Base-by-base conservation (phyloP, 805 yeast species). In the Candida nonsorbophila region DNA sequence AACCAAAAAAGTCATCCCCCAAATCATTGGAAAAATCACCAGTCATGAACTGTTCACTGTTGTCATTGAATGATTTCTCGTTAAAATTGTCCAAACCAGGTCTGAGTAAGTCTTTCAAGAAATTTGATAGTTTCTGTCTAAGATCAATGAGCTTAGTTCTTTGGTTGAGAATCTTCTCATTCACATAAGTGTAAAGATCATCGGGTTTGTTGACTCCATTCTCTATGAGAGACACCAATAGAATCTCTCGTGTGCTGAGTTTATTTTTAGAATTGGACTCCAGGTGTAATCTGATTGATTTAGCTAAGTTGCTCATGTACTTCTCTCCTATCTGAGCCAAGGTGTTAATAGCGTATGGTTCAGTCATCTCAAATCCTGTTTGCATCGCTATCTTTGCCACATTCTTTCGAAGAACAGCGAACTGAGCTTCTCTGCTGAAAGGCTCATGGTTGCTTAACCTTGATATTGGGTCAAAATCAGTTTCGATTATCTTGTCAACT, bases 1-100 rank as follows among this genome's bases (percentile, higher is more conserved):
- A 94, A 0, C 99, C 99, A 61, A 94, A 94, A 69, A 88, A 92
- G 58, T 92, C 99, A 45, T 90, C 98, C 5, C 97, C 98, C 21
- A 92, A 62, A 37, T 88, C 96, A 44, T 75, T 81, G 1, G 96
- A 82, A 53, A 92, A 92, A 47, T 88, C 97, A 34, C 99, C 99
- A 17, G 92, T 83, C 41, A 90, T 58, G 51, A 88, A 92, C 54
- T 90, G 95, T 40, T 92, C 97, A 45, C 95, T 82, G 46, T 86
- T 84, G 49, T 94, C 98, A 21, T 65, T 77, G 53, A 92, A 92
- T 40, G 77, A 82, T 30, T 73, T 70, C 47, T 88, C 97, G 29
- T 72, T 78, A 40, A 80, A 59, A 36, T 81, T 86, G 44, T 79
- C 82, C 33, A 74, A 62, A 4, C 78, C 75, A 1, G 99, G 99